A percentile compares a stretch with the other conserved stretches of the same genome.
Conservation (phyloP, 2,329 filamentous ascomycete species). For the Fusarium miscanthi region DNA sequence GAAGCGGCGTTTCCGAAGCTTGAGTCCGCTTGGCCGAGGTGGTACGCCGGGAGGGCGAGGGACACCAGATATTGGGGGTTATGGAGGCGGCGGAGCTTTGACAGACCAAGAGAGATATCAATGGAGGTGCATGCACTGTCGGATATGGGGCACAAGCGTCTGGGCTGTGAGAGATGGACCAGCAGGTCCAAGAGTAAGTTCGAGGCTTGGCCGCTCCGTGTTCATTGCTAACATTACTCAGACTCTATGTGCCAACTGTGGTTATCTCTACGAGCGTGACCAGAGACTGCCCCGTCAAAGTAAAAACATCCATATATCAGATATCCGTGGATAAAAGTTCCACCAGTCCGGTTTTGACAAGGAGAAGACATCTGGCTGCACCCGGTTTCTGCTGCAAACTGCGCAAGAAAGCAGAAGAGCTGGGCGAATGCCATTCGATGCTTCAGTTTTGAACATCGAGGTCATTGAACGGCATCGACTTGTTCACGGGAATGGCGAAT, state of each 20-base stretch:
- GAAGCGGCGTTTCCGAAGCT: conserved; percentile 89
- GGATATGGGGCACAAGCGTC: conserved; percentile 87
- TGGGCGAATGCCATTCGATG: not conserved
- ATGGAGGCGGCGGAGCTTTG: conserved; percentile 75
- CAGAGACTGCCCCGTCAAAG: conserved; percentile 75
- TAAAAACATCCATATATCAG: conserved; percentile 54
- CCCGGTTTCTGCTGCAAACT: conserved; percentile 1
- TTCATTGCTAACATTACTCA: conserved; percentile 50
- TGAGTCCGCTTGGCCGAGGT: conserved; percentile 79
- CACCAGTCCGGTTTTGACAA: conserved; percentile 36
- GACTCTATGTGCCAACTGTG: conserved; percentile 94
- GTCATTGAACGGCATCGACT: conserved; percentile 3
- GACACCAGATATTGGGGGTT: conserved; percentile 83
- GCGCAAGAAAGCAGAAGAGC: conserved; percentile 17
- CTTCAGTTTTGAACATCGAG: not conserved
- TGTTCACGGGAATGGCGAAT: conserved; percentile 4
- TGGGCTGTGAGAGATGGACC: conserved; percentile 97
- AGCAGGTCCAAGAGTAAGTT: conserved; percentile 79
- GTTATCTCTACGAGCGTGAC: conserved; percentile 87
- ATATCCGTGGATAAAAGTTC: conserved; percentile 48
- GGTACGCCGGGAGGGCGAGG: conserved; percentile 75
- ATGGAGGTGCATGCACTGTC: conserved; percentile 92
- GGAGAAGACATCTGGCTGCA: conserved; percentile 12
- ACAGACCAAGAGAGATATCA: conserved; percentile 81
- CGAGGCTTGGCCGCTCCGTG: not conserved